These are phyloP conservation scores for Fusarium xyrophilum DNA, from an alignment of 2,329 filamentous ascomycete genomes.

Conservation along the genomic window DNA sequence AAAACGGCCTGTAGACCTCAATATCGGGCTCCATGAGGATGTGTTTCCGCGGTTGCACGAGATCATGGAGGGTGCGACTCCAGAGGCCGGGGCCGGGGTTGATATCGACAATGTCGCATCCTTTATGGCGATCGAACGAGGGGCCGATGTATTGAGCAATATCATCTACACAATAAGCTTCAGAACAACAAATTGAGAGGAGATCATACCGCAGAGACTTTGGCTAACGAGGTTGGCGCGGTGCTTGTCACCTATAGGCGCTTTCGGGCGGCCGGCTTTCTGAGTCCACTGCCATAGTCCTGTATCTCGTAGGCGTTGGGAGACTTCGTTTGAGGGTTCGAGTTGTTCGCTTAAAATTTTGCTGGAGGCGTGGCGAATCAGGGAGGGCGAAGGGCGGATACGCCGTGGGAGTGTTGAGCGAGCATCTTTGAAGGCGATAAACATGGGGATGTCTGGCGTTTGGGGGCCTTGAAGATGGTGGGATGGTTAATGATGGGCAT, in stretches of 20 bases:
- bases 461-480: background rate
- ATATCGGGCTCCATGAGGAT: constrained; percentile 78
- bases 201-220: constrained; percentile 54
- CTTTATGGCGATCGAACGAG: constrained; percentile 71
- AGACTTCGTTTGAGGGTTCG: constrained; percentile 13
- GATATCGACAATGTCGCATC: constrained; percentile 86
- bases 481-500: background rate
- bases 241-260: constrained; percentile 38
- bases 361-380: background rate
- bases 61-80: constrained; percentile 77
- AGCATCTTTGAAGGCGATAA: constrained; percentile 25
- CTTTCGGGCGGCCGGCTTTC: constrained; percentile 10
- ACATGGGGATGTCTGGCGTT: constrained; percentile 18
- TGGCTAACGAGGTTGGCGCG: constrained; percentile 62
- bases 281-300: constrained; percentile 38
- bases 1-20: constrained; percentile 64
- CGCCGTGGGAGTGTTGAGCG: constrained; percentile 16
- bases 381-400: background rate
- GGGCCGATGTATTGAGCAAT: constrained; percentile 72
- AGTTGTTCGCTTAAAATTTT: constrained; percentile 3
- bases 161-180: constrained; percentile 60
- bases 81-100: constrained; percentile 82
- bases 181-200: accelerated
- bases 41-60: constrained; percentile 80
- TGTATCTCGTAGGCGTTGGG: constrained; percentile 37